Evolutionary conservation across 2,329 filamentous ascomycete species (phyloP).

Genomic region (Diaporthe humulicola): DNA sequence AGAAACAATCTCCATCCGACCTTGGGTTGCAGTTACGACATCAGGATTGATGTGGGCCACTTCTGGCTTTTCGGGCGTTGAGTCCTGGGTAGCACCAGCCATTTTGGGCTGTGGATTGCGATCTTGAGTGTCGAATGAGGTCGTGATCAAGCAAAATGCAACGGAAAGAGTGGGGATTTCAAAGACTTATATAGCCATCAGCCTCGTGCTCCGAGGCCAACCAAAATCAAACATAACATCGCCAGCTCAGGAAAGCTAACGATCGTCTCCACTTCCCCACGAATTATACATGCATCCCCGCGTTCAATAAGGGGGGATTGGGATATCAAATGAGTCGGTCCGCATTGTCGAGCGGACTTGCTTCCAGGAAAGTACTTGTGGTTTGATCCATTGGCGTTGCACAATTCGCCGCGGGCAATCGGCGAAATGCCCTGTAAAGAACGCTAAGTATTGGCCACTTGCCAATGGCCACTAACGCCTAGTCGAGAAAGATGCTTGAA

Average conservation of each 20-base stretch:
- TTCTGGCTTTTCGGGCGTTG: constrained; percentile 4
- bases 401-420: neutral
- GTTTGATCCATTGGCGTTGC: neutral
- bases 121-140: too few relatives aligned
- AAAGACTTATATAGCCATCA: neutral
- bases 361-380: neutral
- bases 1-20: neutral
- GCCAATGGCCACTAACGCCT: too few relatives aligned
- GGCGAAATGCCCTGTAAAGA: neutral
- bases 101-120: neutral
- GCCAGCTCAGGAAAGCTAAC: too few relatives aligned
- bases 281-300: neutral
- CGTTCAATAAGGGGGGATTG: neutral
- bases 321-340: neutral
- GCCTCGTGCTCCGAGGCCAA: neutral
- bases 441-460: neutral
- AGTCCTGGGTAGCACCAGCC: neutral
- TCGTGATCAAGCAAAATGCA: too few relatives aligned
- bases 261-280: neutral
- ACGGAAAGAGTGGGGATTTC: neutral
- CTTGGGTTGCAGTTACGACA: neutral
- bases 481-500: too few relatives aligned
- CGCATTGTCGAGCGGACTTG: neutral
- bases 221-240: neutral
- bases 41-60: neutral